phyloP scores from a whole-genome alignment of 23 red algal species.

The Rhodosorus marinus region DNA sequence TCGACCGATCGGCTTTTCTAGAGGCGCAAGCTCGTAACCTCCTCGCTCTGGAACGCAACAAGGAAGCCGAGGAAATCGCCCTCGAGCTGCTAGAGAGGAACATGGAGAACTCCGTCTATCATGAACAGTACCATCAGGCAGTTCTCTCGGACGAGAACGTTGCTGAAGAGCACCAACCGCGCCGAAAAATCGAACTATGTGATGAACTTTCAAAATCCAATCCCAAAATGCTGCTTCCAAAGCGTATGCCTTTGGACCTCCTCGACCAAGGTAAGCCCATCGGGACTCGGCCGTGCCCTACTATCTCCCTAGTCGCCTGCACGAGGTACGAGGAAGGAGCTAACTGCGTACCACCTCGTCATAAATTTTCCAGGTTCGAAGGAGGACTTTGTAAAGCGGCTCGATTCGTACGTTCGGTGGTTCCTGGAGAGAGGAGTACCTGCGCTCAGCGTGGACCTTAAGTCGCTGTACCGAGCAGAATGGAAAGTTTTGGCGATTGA shows the following conservation, averaged over 20 bases:
- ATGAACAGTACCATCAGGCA: too few species aligned
- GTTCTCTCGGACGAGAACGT: too few species aligned
- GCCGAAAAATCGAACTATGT: too few species aligned
- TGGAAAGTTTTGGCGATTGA: conserved; percentile 2
- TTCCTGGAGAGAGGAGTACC: conserved; percentile 67
- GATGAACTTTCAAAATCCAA: not conserved
- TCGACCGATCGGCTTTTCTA: conserved; percentile 23
- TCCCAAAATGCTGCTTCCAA: not conserved
- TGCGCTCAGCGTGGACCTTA: conserved; percentile 39
- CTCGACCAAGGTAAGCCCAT: too few species aligned
- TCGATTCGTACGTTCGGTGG: conserved; percentile 26
- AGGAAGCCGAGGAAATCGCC: conserved; percentile 14
- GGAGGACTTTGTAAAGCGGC: conserved; percentile 27
- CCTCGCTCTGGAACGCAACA: conserved; percentile 9
- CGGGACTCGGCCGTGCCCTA: too few species aligned
- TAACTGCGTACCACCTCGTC: too few species aligned
- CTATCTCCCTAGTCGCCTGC: too few species aligned
- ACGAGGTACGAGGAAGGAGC: too few species aligned
- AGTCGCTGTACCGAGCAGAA: conserved; percentile 46
- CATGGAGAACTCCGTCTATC: conserved; percentile 78
- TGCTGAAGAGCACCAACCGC: too few species aligned
- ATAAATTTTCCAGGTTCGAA: too few species aligned
- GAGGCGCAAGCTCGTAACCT: conserved; percentile 46
- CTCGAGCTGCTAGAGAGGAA: conserved; percentile 30
- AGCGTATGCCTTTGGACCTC: conserved; percentile 2